Evolutionary conservation across 2,329 filamentous ascomycete genomes (phyloP).

Genomic region (Diaporthe caulivora): DNA sequence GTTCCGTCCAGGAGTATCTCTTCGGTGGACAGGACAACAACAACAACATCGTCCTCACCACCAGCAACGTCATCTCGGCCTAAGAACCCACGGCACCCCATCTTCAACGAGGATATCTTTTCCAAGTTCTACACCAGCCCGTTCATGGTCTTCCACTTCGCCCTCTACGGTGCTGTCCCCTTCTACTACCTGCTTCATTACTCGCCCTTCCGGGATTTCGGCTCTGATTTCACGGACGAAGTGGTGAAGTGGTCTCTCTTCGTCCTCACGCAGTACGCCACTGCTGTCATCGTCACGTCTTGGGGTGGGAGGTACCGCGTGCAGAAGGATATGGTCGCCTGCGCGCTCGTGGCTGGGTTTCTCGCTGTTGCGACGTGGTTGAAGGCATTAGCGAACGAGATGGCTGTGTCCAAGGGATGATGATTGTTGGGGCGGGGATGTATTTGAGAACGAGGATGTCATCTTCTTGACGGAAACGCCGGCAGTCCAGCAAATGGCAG

Average conservation of each 20-base stretch:
- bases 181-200: slow-evolving; percentile 36
- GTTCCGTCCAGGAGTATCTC: not conserved
- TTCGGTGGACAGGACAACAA: not conserved
- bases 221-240: slow-evolving; percentile 17
- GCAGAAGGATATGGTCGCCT: slow-evolving; percentile 10
- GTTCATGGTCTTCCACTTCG: slow-evolving; percentile 34
- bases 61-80: not conserved
- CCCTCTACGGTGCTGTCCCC: slow-evolving; percentile 34
- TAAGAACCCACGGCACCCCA: slow-evolving; percentile 9
- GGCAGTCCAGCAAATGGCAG: not conserved
- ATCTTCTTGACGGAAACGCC: not conserved
- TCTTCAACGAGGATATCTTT: slow-evolving; percentile 37
- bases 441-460: not conserved
- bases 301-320: slow-evolving; percentile 26
- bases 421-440: not conserved
- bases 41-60: not conserved
- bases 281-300: slow-evolving; percentile 29
- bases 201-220: slow-evolving; percentile 35
- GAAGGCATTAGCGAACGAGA: slow-evolving; percentile 4
- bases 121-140: slow-evolving; percentile 31
- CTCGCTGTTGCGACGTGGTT: slow-evolving; percentile 2
- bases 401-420: slow-evolving; percentile 6
- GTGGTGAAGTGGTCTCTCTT: slow-evolving; percentile 29
- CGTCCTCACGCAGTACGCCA: slow-evolving; percentile 33
- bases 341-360: not conserved